Conservation (phyloP, 352 stramenopile species). For the Thalassiosira mediterranea region DNA sequence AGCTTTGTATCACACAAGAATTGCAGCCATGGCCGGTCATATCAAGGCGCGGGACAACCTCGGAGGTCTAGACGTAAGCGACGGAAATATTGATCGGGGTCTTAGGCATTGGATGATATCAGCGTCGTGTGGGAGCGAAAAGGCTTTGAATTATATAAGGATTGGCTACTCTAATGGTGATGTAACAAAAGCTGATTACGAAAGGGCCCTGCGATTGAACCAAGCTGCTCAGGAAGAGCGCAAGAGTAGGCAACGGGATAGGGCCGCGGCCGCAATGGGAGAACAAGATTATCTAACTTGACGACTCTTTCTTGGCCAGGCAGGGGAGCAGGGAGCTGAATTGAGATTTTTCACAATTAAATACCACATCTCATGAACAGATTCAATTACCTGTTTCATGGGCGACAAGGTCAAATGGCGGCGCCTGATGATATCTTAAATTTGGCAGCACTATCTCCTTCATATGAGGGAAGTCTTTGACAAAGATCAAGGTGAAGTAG, state of each 20-base stretch:
- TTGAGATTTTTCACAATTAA: no score
- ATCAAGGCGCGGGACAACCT: slow-evolving; percentile 7
- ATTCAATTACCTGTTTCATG: no score
- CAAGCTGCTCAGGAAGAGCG: slow-evolving; percentile 16
- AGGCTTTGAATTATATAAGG: slow-evolving; percentile 7
- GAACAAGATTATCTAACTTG: not conserved
- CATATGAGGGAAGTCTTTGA: no score
- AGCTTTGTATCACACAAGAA: not conserved
- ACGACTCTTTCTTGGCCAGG: no score
- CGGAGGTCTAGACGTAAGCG: not conserved
- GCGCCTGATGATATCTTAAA: no score
- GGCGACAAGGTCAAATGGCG: no score
- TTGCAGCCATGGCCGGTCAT: slow-evolving; percentile 22
- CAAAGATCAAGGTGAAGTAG: no score
- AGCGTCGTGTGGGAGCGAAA: slow-evolving; percentile 11
- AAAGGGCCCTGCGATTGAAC: slow-evolving; percentile 13
- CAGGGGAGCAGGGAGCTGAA: no score
- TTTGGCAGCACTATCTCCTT: no score
- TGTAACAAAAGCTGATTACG: slow-evolving; percentile 19
- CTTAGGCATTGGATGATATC: slow-evolving; percentile 25
- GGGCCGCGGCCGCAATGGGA: not conserved
- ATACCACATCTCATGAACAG: no score
- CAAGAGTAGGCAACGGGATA: slow-evolving; percentile 25
- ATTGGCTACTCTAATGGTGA: slow-evolving; percentile 4
- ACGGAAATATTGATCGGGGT: not conserved